A percentile compares a stretch with the other conserved stretches of the same genome.
These are phyloP conservation scores for Apiospora saccharicola DNA, from an alignment of 2,329 filamentous ascomycete genomes.

Conservation along the genomic window DNA sequence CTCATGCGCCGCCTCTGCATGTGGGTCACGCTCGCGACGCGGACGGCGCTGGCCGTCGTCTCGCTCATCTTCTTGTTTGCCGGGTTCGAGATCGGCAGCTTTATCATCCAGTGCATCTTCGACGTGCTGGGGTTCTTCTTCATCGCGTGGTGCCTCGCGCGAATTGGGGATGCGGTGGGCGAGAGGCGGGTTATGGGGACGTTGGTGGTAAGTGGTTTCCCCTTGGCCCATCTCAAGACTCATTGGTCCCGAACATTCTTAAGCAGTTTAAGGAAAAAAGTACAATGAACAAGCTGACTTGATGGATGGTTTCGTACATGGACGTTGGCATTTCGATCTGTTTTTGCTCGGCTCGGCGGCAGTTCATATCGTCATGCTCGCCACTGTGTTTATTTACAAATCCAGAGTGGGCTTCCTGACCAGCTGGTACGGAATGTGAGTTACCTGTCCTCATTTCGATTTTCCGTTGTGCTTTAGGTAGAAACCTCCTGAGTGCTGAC, in stretches of 20 bases:
- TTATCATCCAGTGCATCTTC: constrained; percentile 13
- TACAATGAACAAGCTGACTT: too few species aligned
- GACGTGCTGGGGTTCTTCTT: constrained; percentile 24
- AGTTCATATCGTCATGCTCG: constrained; percentile 20
- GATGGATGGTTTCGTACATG: too few species aligned
- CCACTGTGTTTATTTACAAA: constrained; percentile 15
- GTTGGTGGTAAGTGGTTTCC: neutral
- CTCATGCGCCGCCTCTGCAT: constrained; percentile 25
- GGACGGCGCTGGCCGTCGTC: neutral
- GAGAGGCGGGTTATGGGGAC: constrained; percentile 19
- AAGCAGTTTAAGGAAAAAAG: too few species aligned
- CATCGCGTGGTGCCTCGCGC: constrained; percentile 19
- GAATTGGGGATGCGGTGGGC: constrained; percentile 19
- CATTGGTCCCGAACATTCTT: too few species aligned
- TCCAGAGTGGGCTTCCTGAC: neutral
- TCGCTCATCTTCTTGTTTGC: constrained; percentile 15
- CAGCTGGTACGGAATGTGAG: constrained; percentile 26
- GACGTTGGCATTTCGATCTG: constrained; percentile 25
- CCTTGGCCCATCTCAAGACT: neutral
- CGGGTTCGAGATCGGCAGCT: constrained; percentile 7
- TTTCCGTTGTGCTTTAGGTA: neutral
- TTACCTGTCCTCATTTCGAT: neutral
- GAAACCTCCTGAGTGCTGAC: neutral
- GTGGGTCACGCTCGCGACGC: constrained; percentile 24
- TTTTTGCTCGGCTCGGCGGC: constrained; percentile 20